Evolutionary conservation across 306 rosid species (phyloP).

Genomic region (Quercus agrifolia): DNA sequence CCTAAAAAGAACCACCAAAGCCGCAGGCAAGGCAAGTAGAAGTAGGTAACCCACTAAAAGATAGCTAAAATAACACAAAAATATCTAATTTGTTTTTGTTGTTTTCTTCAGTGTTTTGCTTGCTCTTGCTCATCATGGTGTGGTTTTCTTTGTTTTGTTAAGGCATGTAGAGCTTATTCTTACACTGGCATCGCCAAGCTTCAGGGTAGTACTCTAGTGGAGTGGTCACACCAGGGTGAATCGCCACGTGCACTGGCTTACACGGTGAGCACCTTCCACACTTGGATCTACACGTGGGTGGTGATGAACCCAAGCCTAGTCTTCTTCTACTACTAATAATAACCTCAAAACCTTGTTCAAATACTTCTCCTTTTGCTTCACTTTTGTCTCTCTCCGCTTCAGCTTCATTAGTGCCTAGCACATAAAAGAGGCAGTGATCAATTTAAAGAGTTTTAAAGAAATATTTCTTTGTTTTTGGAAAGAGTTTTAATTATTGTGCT

Average conservation of each 20-base stretch:
- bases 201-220: slow-evolving; percentile 94
- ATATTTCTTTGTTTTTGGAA: too few relatives aligned
- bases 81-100: neutral
- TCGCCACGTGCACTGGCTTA: slow-evolving; percentile 74
- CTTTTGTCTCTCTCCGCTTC: neutral
- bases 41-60: slow-evolving; percentile 17
- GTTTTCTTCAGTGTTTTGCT: neutral
- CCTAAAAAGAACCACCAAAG: slow-evolving; percentile 13
- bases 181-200: slow-evolving; percentile 98
- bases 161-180: slow-evolving; percentile 81
- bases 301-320: slow-evolving; percentile 71
- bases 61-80: neutral
- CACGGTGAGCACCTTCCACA: slow-evolving; percentile 86
- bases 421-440: neutral
- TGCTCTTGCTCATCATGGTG: too few relatives aligned
- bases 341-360: slow-evolving; percentile 12
- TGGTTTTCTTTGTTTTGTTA: slow-evolving; percentile 5
- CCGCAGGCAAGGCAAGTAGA: neutral
- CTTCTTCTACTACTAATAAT: slow-evolving; percentile 34
- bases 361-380: neutral
- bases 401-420: slow-evolving; percentile 25
- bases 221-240: slow-evolving; percentile 67
- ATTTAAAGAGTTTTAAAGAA: too few relatives aligned
- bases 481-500: neutral
- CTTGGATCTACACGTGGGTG: slow-evolving; percentile 81